Conservation (phyloP, 225 moss, liverwort and hornwort species). For the Antitrichia curtipendula region DNA sequence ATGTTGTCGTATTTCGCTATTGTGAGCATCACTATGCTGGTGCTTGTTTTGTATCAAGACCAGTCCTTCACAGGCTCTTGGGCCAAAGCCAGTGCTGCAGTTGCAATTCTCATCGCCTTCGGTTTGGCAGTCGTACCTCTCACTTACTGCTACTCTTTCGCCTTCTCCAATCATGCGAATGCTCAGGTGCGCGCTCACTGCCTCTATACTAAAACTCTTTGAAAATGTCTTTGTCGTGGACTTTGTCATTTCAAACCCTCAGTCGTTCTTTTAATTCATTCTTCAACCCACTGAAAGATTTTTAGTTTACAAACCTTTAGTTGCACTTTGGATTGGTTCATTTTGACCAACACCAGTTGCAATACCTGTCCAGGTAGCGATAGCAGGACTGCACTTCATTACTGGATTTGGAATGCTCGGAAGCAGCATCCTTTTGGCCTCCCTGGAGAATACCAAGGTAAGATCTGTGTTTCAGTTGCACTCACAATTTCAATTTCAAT, state of each 20-base stretch:
- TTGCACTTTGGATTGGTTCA: neutral
- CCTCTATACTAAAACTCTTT: neutral
- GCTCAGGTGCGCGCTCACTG: constrained; percentile 47
- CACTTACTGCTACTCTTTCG: constrained; percentile 84
- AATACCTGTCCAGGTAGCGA: constrained; percentile 50
- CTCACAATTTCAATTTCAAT: too few relatives aligned
- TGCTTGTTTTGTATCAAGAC: constrained; percentile 55
- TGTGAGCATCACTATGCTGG: constrained; percentile 74
- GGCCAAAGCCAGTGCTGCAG: constrained; percentile 66
- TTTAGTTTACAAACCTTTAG: neutral
- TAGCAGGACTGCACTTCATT: constrained; percentile 82
- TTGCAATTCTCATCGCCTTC: constrained; percentile 55
- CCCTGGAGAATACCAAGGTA: constrained; percentile 69
- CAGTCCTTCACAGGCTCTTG: constrained; percentile 76
- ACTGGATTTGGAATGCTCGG: constrained; percentile 84
- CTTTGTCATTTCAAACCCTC: neutral
- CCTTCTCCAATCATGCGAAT: constrained; percentile 69
- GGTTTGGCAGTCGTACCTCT: constrained; percentile 78
- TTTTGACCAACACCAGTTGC: neutral
- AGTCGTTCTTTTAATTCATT: neutral
- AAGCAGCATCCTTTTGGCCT: constrained; percentile 65
- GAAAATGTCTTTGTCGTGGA: neutral
- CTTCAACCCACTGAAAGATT: neutral
- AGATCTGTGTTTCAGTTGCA: neutral
- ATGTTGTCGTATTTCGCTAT: constrained; percentile 56